Base-by-base conservation (phyloP, 306 rosid genomes). In the Dalbergia oliveri region DNA sequence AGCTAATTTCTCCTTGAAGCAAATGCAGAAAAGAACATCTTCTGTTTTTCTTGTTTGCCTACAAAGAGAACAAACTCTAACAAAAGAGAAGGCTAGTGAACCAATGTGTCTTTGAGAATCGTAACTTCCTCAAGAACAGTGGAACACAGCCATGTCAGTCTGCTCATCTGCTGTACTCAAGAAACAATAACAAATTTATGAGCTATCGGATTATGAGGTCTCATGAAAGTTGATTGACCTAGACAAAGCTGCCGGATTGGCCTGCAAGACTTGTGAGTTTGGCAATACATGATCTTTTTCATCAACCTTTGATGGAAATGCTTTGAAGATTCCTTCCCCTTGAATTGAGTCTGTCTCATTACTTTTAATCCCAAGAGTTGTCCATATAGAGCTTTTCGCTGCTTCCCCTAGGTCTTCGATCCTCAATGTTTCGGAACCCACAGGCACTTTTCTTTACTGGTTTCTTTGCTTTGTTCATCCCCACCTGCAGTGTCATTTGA, bases 191-290 rank as follows among this genome's bases (percentile, higher is more conserved):
- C 61, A 66, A 67, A 37, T 31, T 72, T 31, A 61, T 51, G 50
- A 68, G 84, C 56, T 23, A 76, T 47, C 9, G 5, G 60, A 5
- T 51, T 77, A 85, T 3, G 85, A 85, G 69, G 80, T 86, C 87
- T 92, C 97, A 3, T 49, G 94, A 83, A 94, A 94, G 79, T 85
- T 90, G 67, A 86, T 78, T 11, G 98, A 91, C 84, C 94, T 79
- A n/a, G 97, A 89, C 49, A 92, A 79, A 9, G 98, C 97, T 0
- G 96, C 96, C 1, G 97, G 98, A 82, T 94, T 94, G 72, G 94
- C 96, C 16, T 87, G 93, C 92, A 94, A 82, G 75, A 83, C 84
- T 0, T 82, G 73, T 0, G 88, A 89, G 4, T 81, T 70, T 62
- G 89, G 85, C 16, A 63, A 16, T 6, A 41, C 35, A 10, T 78